Percentiles rank a stretch among this genome's conserved stretches.
These are phyloP conservation scores for Trebouxia sp. DNA, from an alignment of 139 green algal species.

Conservation along the genomic window DNA sequence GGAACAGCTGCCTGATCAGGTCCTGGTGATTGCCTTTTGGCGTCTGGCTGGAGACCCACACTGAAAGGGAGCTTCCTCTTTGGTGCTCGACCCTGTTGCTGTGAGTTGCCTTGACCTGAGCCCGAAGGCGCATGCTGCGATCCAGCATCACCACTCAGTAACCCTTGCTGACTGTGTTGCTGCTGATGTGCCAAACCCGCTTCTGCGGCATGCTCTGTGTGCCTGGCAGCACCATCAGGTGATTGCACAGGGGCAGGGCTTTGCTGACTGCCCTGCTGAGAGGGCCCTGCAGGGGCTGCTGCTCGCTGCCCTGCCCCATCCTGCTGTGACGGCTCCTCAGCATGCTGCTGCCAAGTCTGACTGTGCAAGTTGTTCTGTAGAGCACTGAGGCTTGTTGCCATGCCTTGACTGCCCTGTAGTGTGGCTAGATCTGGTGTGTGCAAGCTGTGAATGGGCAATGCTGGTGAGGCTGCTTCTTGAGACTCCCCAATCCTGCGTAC, in stretches of 20 bases:
- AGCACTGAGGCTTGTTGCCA: background rate
- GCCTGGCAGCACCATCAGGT: background rate
- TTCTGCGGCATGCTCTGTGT: background rate
- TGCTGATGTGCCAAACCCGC: background rate
- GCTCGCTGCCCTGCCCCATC: background rate
- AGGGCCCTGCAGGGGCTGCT: background rate
- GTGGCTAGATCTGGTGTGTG: conserved; percentile 4
- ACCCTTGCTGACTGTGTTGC: background rate
- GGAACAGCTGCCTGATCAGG: background rate
- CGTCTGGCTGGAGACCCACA: background rate
- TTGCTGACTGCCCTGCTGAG: conserved; percentile 8
- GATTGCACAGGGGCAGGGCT: background rate
- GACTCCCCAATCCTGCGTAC: background rate
- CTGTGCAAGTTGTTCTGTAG: background rate
- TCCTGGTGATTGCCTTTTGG: conserved; percentile 14
- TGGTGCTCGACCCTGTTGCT: background rate
- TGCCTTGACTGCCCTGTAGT: conserved; percentile 11
- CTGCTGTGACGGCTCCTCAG: conserved; percentile 13
- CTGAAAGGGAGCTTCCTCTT: conserved; percentile 19
- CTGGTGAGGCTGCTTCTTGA: background rate
- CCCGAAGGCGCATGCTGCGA: background rate
- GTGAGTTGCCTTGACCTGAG: background rate
- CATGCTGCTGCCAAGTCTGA: background rate
- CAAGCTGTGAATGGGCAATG: conserved; percentile 2
- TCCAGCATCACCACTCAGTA: background rate